Evolutionary conservation across 176 grass and related monocot species (phyloP).

Genomic region (Metroxylon sagu): DNA sequence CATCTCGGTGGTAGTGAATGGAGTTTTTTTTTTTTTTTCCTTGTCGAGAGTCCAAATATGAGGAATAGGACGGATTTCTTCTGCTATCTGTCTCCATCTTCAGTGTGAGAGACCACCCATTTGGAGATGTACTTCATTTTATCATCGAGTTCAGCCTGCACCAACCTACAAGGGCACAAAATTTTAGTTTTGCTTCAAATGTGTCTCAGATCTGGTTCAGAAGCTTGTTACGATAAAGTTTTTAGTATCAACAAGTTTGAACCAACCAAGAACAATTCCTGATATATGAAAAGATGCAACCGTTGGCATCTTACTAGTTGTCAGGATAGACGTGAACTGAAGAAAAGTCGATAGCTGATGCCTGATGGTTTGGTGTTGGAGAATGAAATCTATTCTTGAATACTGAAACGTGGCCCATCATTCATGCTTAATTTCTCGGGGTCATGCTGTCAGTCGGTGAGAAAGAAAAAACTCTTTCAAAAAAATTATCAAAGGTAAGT

Average conservation of each 20-base stretch:
- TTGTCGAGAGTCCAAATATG: constrained; percentile 71
- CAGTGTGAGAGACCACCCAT: constrained; percentile 71
- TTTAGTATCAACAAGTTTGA: too few relatives aligned
- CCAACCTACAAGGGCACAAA: constrained; percentile 35
- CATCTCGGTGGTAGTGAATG: constrained; percentile 46
- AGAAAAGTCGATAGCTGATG: constrained; percentile 58
- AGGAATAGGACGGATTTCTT: constrained; percentile 65
- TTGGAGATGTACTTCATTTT: constrained; percentile 55
- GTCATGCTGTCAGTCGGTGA: too few relatives aligned
- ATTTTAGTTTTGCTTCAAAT: neutral
- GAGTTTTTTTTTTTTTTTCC: constrained; percentile 30
- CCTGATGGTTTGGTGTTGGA: constrained; percentile 40
- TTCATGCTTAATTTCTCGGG: constrained; percentile 44
- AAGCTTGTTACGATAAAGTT: too few relatives aligned
- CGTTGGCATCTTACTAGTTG: constrained; percentile 35
- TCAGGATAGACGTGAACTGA: constrained; percentile 93
- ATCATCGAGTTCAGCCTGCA: constrained; percentile 34
- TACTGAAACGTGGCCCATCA: constrained; percentile 55
- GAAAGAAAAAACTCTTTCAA: too few relatives aligned
- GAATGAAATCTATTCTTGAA: constrained; percentile 68
- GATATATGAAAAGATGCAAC: too few relatives aligned
- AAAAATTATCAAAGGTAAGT: too few relatives aligned
- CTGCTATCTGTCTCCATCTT: constrained; percentile 73
- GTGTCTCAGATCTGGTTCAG: too few relatives aligned
- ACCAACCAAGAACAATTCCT: too few relatives aligned